These are phyloP conservation scores for Ustilago hordei DNA, from an alignment of 1,284 basidiomycete species.

Conservation along the genomic window DNA sequence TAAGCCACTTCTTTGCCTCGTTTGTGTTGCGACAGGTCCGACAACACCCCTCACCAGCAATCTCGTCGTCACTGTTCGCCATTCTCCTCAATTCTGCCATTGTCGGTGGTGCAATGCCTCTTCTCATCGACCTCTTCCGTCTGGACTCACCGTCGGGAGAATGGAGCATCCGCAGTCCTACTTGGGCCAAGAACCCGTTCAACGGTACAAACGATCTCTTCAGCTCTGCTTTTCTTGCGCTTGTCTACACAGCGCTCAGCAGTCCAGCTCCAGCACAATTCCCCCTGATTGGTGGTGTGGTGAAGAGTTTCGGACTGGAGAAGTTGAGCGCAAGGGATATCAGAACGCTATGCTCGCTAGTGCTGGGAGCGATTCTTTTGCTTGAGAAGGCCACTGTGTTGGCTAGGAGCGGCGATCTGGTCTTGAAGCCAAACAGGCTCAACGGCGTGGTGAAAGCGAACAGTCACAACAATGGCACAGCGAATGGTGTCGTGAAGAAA, in stretches of 20 bases:
- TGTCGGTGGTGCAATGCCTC: conserved; percentile 55
- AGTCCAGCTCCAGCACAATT: background rate
- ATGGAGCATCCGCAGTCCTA: conserved; percentile 52
- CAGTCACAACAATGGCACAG: conserved; percentile 8
- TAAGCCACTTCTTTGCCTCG: background rate
- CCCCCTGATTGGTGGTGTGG: conserved; percentile 5
- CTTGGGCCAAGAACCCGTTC: conserved; percentile 47
- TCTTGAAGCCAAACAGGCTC: background rate
- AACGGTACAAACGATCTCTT: conserved; percentile 46
- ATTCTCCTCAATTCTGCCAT: conserved; percentile 50
- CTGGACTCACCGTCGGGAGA: conserved; percentile 54
- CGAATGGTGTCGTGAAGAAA: conserved; percentile 12
- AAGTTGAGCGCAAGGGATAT: conserved; percentile 15
- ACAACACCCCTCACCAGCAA: conserved; percentile 32
- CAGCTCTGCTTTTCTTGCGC: conserved; percentile 32
- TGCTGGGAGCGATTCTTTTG: conserved; percentile 23
- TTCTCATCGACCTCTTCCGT: conserved; percentile 54
- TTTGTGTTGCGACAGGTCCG: conserved; percentile 20
- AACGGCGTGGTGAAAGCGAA: background rate
- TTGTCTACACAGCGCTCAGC: conserved; percentile 30
- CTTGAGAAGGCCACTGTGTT: conserved; percentile 29
- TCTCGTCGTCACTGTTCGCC: conserved; percentile 50
- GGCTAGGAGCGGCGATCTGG: conserved; percentile 1
- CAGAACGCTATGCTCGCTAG: conserved; percentile 25
- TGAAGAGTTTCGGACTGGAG: conserved; percentile 5